Base-by-base conservation (phyloP, 176 grass and related monocot species). In the Zea luxurians region DNA sequence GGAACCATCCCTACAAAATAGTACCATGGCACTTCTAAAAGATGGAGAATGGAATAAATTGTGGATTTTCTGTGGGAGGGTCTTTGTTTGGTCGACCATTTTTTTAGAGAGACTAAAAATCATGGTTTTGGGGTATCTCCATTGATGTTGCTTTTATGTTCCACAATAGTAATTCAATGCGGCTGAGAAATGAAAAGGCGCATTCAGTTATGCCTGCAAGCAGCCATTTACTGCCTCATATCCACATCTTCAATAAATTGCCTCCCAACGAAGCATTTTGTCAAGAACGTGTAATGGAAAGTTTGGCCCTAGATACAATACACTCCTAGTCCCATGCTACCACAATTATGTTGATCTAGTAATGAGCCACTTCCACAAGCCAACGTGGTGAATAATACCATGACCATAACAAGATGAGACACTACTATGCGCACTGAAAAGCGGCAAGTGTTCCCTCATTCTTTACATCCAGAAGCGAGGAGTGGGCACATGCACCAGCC, bases 181-280 rank as follows among this genome's bases (percentile, higher is more conserved):
- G 27, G 18, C 46, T 40, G 74, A 48, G 21, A 15, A n/a, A 20
- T 16, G 2, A 60, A 66, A 48, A 13, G 48, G 7, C 20, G 12
- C 20, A 36, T 35, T 4, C 48, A 72, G 21, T 65, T 72, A 72
- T 7, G 15, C 40, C 3, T 4, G 20, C 7, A 18, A 37, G 7
- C 1, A 73, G 27, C 10, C 1, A 20, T 21, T 21, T 59, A 69
- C 16, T 58, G 9, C 1, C 15, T 42, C 42, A 16, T 6, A 70
- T 8, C 34, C 47, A 83, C 20, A 58, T 15, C n/a, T 46, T 52
- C 59, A 52, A 76, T 68, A 52, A 76, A 80, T 70, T 27, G 38
- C 42, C 15, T 35, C 15, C 4, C 0, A 5, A 41, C 0, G 27
- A 10, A 58, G 7, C 50, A 86, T 74, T 61, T 49, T 2, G 3